Evolutionary conservation across 106 monocot genomes (phyloP).

Genomic region (Dendrobium chrysotoxum): DNA sequence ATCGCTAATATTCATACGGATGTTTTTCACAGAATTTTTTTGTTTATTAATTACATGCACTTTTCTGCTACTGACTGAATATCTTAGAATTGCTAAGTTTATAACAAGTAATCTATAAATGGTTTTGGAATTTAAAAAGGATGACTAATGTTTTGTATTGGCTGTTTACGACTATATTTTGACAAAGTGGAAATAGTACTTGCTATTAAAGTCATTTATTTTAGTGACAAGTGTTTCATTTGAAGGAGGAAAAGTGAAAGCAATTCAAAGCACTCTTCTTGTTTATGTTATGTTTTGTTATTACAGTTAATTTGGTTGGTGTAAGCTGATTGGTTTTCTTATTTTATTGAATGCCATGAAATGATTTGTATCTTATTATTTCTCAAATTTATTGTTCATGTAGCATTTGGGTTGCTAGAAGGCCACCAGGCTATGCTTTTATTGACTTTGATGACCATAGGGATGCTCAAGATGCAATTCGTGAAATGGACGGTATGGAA

Average conservation of each 20-base stretch:
- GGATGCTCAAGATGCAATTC: conserved; percentile 75
- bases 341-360: neutral
- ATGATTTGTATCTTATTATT: neutral
- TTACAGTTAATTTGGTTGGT: neutral
- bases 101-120: neutral
- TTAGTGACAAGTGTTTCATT: neutral
- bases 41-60: neutral
- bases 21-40: neutral
- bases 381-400: conserved; percentile 7
- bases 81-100: neutral
- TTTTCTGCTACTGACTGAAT: neutral
- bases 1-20: neutral
- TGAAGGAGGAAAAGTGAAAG: neutral
- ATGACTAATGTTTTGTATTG: neutral
- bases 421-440: conserved; percentile 76
- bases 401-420: conserved; percentile 80
- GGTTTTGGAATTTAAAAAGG: neutral
- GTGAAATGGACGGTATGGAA: conserved; percentile 60
- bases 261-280: neutral
- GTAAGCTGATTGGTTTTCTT: neutral
- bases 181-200: neutral
- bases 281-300: neutral
- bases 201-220: neutral
- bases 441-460: conserved; percentile 66
- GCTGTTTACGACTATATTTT: neutral